Conservation (phyloP, 805 yeast species). For the Candida boidinii region DNA sequence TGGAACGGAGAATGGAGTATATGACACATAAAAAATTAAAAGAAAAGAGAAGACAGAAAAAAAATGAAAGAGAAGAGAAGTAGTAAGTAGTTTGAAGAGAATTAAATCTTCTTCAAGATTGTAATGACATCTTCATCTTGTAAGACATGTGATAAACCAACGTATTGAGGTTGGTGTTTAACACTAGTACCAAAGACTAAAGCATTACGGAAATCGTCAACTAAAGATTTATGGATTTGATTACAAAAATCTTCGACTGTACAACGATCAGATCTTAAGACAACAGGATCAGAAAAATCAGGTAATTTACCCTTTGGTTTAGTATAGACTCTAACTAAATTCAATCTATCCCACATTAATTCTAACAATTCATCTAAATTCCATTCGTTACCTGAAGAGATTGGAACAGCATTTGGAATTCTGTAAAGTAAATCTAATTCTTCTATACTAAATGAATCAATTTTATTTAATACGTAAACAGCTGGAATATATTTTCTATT, state of each 20-base stretch:
- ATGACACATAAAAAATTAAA: no score
- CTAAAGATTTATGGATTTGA: slow-evolving; percentile 88
- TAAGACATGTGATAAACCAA: slow-evolving; percentile 75
- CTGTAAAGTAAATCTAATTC: slow-evolving; percentile 85
- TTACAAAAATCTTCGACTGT: slow-evolving; percentile 95
- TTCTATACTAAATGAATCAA: slow-evolving; percentile 89
- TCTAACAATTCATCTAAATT: slow-evolving; percentile 91
- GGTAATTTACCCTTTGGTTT: slow-evolving; percentile 94
- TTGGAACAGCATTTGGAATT: slow-evolving; percentile 96
- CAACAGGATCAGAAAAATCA: slow-evolving; percentile 93
- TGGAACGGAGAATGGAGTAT: no score
- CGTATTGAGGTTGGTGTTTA: slow-evolving; percentile 96
- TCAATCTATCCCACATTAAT: slow-evolving; percentile 89
- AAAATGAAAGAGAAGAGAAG: not conserved
- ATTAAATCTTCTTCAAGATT: slow-evolving; percentile 77
- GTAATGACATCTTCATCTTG: slow-evolving; percentile 98
- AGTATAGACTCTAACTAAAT: slow-evolving; percentile 91
- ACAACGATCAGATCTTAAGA: slow-evolving; percentile 71
- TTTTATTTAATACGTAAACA: slow-evolving; percentile 87
- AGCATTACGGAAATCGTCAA: slow-evolving; percentile 89
- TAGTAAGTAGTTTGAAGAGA: no score
- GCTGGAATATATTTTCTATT: slow-evolving; percentile 94
- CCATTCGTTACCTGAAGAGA: slow-evolving; percentile 95
- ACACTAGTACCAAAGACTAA: slow-evolving; percentile 90
- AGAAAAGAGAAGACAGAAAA: not conserved